Conservation (phyloP, 768 basidiomycete genomes). For the Flagelloscypha sp. region DNA sequence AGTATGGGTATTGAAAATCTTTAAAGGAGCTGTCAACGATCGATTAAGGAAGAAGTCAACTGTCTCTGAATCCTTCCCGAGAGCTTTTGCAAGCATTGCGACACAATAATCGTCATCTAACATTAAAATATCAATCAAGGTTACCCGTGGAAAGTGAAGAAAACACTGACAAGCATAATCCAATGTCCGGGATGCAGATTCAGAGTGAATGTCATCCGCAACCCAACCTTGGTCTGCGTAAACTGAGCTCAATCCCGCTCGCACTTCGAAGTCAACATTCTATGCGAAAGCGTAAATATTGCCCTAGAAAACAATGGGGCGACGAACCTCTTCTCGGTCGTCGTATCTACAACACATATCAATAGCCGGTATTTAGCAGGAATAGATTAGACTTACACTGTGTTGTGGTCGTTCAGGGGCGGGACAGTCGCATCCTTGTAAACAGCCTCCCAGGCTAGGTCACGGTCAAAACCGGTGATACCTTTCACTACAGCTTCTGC, state of each 20-base stretch:
- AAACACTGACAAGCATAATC: constrained; percentile 61
- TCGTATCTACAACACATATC: constrained; percentile 37
- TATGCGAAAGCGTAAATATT: constrained; percentile 16
- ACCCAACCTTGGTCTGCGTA: constrained; percentile 69
- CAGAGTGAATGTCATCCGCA: constrained; percentile 70
- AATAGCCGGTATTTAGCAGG: constrained; percentile 4
- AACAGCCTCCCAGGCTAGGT: constrained; percentile 65
- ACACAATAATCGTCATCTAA: constrained; percentile 75
- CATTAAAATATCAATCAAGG: background rate
- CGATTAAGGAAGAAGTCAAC: constrained; percentile 44
- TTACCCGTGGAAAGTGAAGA: background rate
- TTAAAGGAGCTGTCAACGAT: constrained; percentile 47
- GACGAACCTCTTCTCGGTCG: constrained; percentile 61
- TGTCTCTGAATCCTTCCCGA: constrained; percentile 43
- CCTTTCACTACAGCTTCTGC: constrained; percentile 67
- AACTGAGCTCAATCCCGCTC: constrained; percentile 67
- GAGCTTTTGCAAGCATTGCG: constrained; percentile 47
- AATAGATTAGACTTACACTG: constrained; percentile 28
- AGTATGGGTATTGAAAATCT: constrained; percentile 54
- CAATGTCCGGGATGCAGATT: constrained; percentile 69
- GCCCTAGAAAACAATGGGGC: background rate
- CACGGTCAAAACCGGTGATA: constrained; percentile 51
- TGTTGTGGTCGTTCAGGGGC: constrained; percentile 46
- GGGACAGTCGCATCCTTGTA: constrained; percentile 64
- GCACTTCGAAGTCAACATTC: constrained; percentile 73